Evolutionary conservation across 83 land plant species (phyloP), one percentile per base, ranked within the genome.

Genomic region (Thuja plicata): DNA sequence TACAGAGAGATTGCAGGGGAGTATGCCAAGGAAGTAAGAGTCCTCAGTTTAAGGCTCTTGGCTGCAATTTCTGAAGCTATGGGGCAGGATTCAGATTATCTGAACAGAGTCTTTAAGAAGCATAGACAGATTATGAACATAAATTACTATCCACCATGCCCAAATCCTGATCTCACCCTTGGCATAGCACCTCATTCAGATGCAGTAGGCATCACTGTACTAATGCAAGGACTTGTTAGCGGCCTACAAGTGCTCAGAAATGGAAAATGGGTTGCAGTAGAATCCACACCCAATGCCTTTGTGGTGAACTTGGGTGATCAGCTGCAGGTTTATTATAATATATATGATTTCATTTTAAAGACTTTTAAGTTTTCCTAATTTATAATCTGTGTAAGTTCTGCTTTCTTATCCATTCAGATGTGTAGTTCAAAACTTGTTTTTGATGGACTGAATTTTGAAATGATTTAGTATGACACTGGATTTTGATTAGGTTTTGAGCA

Each of bases 231-330:
- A 24, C 32, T 38, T 21, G 91, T 92, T 0, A 50, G 88, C 3
- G 93, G 92, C 57, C 91, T 92, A 15, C 91, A 92, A 82, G 79
- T 92, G 57, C 88, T 90, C 84, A 92, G 89, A 73, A 89, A 87
- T 45, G 93, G 90, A 32, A 34, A 86, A 19, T 90, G 93, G 93
- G 79, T 92, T 70, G 90, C 83, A 76, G 91, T 92, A 7, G 90
- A 90, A 37, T 91, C 93, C 21, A 27, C 87, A 9, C 12, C 37
- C 48, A 84, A 92, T 85, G 79, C 91, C 71, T 87, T 92, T 32
- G 91, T 92, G 24, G 87, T 92, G 43, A 92, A 92, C 88, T 89
- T 87, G 17, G 91, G 93, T 0, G 93, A 92, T 66, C 91, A 89
- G 93, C 0, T 54, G 19, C 57, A 54, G 57, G 57, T 54, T 54